These are phyloP conservation scores for Noccaea bulbosa DNA, from an alignment of 345 rosid species.

Conservation along the genomic window DNA sequence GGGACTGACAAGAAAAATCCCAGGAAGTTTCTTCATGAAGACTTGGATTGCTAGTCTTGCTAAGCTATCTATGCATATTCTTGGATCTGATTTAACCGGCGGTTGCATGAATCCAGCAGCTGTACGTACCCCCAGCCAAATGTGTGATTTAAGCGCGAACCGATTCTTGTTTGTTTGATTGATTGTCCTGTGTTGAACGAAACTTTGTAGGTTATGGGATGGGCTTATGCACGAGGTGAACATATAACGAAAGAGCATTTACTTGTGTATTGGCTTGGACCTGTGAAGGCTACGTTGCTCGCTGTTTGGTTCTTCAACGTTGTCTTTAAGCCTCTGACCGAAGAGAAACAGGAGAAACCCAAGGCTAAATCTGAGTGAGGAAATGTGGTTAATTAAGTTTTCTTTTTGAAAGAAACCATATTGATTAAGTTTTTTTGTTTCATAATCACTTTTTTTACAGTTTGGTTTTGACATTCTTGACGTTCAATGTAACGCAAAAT, in stretches of 20 bases:
- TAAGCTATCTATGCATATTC: conserved; percentile 87
- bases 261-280: conserved; percentile 94
- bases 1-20: conserved; percentile 67
- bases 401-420: background rate
- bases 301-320: conserved; percentile 79
- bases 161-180: conserved; percentile 5
- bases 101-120: conserved; percentile 95
- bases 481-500: background rate
- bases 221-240: conserved; percentile 96
- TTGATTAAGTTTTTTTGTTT: no score
- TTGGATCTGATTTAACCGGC: conserved; percentile 91
- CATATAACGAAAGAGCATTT: conserved; percentile 93
- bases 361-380: conserved; percentile 60
- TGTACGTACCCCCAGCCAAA: conserved; percentile 49
- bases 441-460: no score
- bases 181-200: background rate
- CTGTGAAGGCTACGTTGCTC: conserved; percentile 72
- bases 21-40: conserved; percentile 80
- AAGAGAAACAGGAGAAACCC: conserved; percentile 43
- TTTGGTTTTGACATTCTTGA: no score
- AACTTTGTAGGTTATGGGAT: conserved; percentile 80
- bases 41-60: conserved; percentile 90
- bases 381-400: conserved; percentile 20
- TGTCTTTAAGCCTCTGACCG: conserved; percentile 52
- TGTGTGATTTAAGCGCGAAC: background rate